A percentile compares a stretch with the other conserved stretches of the same genome.
phyloP scores from a whole-genome alignment of 73 alveolate genomes.

The Symbiodinium natans region DNA sequence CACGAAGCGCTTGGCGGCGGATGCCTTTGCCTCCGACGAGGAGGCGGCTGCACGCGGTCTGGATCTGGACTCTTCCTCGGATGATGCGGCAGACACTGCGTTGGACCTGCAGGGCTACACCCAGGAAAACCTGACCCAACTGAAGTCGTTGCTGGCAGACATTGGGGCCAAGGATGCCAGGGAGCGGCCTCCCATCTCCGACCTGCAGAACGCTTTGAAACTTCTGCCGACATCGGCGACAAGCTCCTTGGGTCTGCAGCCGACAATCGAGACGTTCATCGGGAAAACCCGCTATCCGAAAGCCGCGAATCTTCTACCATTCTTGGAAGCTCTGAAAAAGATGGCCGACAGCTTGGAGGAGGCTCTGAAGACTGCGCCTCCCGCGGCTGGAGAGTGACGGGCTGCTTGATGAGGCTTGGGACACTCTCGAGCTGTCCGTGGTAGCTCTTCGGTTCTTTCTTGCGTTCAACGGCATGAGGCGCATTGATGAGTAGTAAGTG shows the following conservation, averaged over 20 bases:
- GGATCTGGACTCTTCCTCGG: background rate
- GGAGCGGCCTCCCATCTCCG: background rate
- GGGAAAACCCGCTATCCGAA: background rate
- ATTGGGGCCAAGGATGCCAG: background rate
- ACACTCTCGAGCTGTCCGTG: too few relatives aligned
- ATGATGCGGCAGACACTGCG: background rate
- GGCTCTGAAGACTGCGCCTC: background rate
- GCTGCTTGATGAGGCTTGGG: too few relatives aligned
- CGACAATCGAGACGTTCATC: background rate
- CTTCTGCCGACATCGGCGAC: background rate
- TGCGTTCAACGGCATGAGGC: too few relatives aligned
- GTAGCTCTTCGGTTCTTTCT: too few relatives aligned
- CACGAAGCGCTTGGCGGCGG: too few relatives aligned
- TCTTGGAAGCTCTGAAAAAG: background rate
- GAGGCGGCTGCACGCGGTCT: background rate
- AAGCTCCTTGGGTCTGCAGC: background rate
- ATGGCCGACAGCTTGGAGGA: background rate
- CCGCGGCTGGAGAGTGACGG: background rate
- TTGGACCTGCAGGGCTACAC: background rate
- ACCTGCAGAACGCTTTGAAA: background rate
- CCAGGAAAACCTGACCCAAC: background rate
- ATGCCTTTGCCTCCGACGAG: background rate
- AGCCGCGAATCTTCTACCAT: background rate
- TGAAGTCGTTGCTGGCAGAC: background rate
- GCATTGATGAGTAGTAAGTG: too few relatives aligned